Conservation (phyloP, 192 early-diverging fungal genomes). For the Globomyces pollinis-pini region DNA sequence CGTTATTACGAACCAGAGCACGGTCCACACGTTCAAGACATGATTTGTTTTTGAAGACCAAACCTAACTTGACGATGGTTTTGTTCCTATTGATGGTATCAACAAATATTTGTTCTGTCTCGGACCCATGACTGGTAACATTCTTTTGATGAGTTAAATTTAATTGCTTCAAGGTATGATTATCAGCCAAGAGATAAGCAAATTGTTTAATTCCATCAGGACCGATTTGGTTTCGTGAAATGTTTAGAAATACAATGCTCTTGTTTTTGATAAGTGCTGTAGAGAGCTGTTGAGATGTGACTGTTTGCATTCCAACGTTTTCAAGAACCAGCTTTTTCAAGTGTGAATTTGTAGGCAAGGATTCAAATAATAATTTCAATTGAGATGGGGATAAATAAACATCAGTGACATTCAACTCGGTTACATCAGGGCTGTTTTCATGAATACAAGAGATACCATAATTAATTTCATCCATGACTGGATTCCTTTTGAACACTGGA, state of each 20-base stretch:
- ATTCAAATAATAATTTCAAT: not conserved
- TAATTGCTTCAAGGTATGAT: conserved; percentile 30
- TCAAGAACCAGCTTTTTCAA: conserved; percentile 28
- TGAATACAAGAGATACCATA: not conserved
- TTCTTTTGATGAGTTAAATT: conserved; percentile 30
- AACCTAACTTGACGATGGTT: conserved; percentile 23
- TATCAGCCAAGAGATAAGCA: conserved; percentile 31
- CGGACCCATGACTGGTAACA: conserved; percentile 25
- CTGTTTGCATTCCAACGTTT: conserved; percentile 18
- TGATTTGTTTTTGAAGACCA: conserved; percentile 30
- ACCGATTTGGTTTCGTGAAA: conserved; percentile 34
- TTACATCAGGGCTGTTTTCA: not conserved
- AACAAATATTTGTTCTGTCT: conserved; percentile 40
- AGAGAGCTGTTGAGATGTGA: conserved; percentile 27
- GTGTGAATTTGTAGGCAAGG: conserved; percentile 32
- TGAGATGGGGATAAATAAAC: not conserved
- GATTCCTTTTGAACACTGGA: not conserved
- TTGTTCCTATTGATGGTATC: conserved; percentile 34
- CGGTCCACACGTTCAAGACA: too few relatives aligned
- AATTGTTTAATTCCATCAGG: conserved; percentile 32
- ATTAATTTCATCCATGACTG: not conserved
- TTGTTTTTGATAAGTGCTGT: conserved; percentile 25
- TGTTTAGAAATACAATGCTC: conserved; percentile 27
- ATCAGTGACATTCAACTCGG: not conserved
- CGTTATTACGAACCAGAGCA: too few relatives aligned